phyloP scores from a whole-genome alignment of 108 stramenopile species.

The Skeletonema tropicum region DNA sequence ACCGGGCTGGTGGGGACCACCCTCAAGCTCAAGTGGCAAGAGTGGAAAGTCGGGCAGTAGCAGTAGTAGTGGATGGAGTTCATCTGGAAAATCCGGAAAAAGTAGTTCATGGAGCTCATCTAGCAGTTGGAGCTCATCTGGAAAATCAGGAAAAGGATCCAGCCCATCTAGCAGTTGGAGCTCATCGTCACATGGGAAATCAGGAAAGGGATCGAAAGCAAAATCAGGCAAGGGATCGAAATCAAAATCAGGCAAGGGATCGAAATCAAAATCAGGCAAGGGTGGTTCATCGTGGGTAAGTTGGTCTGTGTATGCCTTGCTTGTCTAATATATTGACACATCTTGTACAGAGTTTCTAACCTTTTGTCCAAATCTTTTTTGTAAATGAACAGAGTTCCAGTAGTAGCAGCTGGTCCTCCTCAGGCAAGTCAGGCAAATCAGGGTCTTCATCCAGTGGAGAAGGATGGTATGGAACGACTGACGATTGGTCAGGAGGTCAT shows the following conservation, averaged over 20 bases:
- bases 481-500: not conserved
- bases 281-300: not conserved
- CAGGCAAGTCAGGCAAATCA: not conserved
- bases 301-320: not conserved
- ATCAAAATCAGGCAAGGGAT: not conserved
- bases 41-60: conserved; percentile 9
- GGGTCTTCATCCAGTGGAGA: not conserved
- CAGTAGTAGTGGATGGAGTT: not conserved
- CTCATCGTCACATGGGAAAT: too few relatives aligned
- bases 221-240: not conserved
- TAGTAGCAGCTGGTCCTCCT: not conserved
- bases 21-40: conserved; percentile 1
- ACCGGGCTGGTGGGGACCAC: conserved; percentile 1
- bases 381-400: not conserved
- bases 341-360: not conserved
- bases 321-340: not conserved
- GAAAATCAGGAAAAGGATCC: conserved; percentile 1
- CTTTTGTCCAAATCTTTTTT: not conserved
- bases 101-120: not conserved
- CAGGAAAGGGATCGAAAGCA: too few relatives aligned
- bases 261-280: not conserved
- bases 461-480: not conserved
- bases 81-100: conserved; percentile 6
- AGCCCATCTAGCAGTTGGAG: not conserved
- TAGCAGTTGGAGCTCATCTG: not conserved